Evolutionary conservation across 116 monocot species (phyloP).

Genomic region (Iris pallida): DNA sequence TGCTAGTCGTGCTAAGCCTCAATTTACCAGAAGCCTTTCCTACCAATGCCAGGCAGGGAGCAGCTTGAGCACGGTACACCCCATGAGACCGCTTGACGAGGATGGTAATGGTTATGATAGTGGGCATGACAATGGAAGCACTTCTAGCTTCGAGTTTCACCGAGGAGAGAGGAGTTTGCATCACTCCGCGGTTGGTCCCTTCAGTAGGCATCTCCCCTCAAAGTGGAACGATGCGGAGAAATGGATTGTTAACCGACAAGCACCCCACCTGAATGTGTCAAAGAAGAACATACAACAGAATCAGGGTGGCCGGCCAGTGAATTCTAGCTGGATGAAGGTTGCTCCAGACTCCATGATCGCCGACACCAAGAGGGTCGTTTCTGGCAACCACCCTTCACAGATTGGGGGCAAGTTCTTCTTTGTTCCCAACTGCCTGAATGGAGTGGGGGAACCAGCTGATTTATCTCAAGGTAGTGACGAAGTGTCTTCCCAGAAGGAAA

Average conservation of each 20-base stretch:
- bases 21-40: not conserved
- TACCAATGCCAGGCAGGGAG: constrained; percentile 9
- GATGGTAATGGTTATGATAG: constrained; percentile 39
- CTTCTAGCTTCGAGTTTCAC: constrained; percentile 67
- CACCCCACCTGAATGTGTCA: constrained; percentile 24
- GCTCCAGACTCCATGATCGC: constrained; percentile 24
- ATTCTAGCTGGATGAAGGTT: constrained; percentile 19
- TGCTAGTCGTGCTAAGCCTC: not conserved
- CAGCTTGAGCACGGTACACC: constrained; percentile 18
- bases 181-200: constrained; percentile 17
- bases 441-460: constrained; percentile 4
- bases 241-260: constrained; percentile 58
- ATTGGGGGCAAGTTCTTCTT: constrained; percentile 41
- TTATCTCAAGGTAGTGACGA: constrained; percentile 6
- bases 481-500: constrained; percentile 8
- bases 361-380: constrained; percentile 16
- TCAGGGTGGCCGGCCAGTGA: constrained; percentile 19
- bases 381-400: constrained; percentile 9
- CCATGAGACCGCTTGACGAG: constrained; percentile 21
- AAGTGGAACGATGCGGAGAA: constrained; percentile 98
- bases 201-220: constrained; percentile 62
- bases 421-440: constrained; percentile 17
- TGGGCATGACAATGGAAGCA: constrained; percentile 38
- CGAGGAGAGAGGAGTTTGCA: constrained; percentile 26
- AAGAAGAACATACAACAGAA: constrained; percentile 35